Percentiles rank a stretch among this genome's conserved stretches.
These are phyloP conservation scores for Papiliotrema nemorosa DNA, from an alignment of 1,284 basidiomycete genomes.

Conservation along the genomic window DNA sequence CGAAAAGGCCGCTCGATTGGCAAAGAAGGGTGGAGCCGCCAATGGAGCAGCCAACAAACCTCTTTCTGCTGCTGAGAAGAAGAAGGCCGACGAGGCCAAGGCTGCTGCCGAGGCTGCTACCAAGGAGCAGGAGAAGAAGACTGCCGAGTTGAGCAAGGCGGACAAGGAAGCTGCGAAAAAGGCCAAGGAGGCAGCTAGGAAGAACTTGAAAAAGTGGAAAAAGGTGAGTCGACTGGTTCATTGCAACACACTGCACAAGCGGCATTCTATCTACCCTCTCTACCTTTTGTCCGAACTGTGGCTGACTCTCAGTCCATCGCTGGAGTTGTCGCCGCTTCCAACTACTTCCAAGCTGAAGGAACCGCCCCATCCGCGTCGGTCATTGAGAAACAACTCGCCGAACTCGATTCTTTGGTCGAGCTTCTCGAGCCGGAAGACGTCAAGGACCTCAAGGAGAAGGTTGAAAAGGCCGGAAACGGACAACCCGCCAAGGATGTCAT, in stretches of 20 bases:
- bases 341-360: constrained; percentile 57
- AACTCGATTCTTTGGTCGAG: constrained; percentile 55
- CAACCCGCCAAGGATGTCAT: constrained; percentile 46
- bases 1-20: constrained; percentile 91
- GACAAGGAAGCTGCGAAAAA: constrained; percentile 86
- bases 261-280: too few species aligned
- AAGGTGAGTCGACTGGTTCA: constrained; percentile 42
- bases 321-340: constrained; percentile 53
- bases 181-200: constrained; percentile 65
- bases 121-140: constrained; percentile 65
- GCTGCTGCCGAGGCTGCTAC: constrained; percentile 74
- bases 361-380: constrained; percentile 49
- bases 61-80: constrained; percentile 64
- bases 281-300: too few species aligned
- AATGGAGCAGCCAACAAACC: constrained; percentile 50
- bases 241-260: neutral
- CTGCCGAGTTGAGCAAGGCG: constrained; percentile 52
- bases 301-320: constrained; percentile 38
- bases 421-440: constrained; percentile 56
- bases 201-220: constrained; percentile 56
- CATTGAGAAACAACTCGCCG: constrained; percentile 57
- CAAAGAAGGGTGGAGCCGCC: constrained; percentile 62
- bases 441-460: constrained; percentile 54
- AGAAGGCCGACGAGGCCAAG: constrained; percentile 68
- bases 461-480: constrained; percentile 52